Conservation (phyloP, 164 flowering plant species). For the Aristolochia contorta region DNA sequence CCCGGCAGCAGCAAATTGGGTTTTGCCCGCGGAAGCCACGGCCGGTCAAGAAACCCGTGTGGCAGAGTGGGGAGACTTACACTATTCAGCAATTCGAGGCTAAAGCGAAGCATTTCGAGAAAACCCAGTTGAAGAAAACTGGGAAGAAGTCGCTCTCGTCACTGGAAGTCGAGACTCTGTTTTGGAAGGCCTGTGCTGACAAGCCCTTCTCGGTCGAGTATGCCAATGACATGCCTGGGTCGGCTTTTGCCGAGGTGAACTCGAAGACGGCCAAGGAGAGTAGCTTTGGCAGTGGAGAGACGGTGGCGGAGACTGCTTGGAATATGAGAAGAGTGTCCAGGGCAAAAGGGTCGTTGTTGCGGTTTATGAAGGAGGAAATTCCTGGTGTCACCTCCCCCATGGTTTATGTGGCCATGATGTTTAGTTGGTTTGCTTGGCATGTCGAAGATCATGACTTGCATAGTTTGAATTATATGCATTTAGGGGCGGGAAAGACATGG, state of each 20-base stretch:
- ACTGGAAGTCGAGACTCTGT: conserved; percentile 74
- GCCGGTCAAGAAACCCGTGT: conserved; percentile 77
- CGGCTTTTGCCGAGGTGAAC: conserved; percentile 43
- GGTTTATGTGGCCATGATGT: conserved; percentile 96
- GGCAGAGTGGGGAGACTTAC: conserved; percentile 92
- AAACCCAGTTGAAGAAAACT: conserved; percentile 36
- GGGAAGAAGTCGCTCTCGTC: conserved; percentile 35
- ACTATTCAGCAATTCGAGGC: conserved; percentile 68
- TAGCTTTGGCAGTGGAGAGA: conserved; percentile 21
- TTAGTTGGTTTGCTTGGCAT: conserved; percentile 99
- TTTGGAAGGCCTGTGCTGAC: conserved; percentile 85
- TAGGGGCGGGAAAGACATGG: conserved; percentile 96
- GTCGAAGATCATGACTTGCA: conserved; percentile 99
- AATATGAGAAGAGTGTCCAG: conserved; percentile 92
- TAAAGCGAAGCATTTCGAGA: conserved; percentile 77
- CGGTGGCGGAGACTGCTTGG: conserved; percentile 83
- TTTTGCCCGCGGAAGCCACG: conserved; percentile 76
- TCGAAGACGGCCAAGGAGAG: conserved; percentile 8
- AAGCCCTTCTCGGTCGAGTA: conserved; percentile 95
- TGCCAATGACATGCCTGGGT: conserved; percentile 98
- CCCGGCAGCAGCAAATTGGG: conserved; percentile 95
- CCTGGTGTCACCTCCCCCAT: conserved; percentile 99
- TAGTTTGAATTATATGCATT: conserved; percentile 93
- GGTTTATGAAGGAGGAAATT: conserved; percentile 98
- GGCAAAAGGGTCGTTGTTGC: conserved; percentile 70